Evolutionary conservation across 352 stramenopile species (phyloP), one percentile per base, ranked within the genome.

Genomic region (Aphanomyces euteiches): DNA sequence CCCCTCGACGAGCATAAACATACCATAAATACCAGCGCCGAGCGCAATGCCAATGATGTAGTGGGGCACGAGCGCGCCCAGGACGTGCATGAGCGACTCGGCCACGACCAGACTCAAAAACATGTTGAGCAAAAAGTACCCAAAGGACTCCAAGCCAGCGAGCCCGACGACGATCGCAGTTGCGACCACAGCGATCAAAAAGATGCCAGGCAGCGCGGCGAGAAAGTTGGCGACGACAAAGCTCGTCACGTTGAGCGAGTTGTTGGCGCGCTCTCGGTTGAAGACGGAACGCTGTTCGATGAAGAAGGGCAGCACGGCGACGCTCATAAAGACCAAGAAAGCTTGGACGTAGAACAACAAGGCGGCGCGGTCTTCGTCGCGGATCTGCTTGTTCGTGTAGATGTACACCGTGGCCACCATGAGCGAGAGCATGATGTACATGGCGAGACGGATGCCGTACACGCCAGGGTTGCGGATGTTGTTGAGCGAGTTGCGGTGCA

Each of bases 301-400:
- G 54, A 93, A 88, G 74, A 94, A 94, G 3, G 90, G 89, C 17
- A 97, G 73, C 3, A 90, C 85, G 3, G 89, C 88, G 43, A 96
- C 81, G 59, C 79, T 90, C 90, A 96, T 96, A 74, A 94, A 95
- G 48, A 93, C 83, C 45, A 96, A 79, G 72, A 96, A 96, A 8
- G 88, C 85, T 36, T 90, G 82, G 38, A 92, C 79, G 79, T 90
- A 96, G 71, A 95, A 97, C 6, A 96, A 67, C 59, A 96, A 39
- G 40, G 79, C 74, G 10, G 85, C 72, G 28, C 79, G 56, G 48
- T 87, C 80, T 7, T 82, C 69, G 7, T 83, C 73, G 3, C 68
- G 74, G 66, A 87, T 17, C 13, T 78, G 63, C 7, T 79, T 68
- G 72, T 86, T 84, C 3, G 77, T 83, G 15, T 66, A 78, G 36